Percentiles rank a stretch among this genome's conserved stretches.
Evolutionary conservation across 2,329 filamentous ascomycete genomes (phyloP).

Genomic region (Aspergillus transmontanensis): DNA sequence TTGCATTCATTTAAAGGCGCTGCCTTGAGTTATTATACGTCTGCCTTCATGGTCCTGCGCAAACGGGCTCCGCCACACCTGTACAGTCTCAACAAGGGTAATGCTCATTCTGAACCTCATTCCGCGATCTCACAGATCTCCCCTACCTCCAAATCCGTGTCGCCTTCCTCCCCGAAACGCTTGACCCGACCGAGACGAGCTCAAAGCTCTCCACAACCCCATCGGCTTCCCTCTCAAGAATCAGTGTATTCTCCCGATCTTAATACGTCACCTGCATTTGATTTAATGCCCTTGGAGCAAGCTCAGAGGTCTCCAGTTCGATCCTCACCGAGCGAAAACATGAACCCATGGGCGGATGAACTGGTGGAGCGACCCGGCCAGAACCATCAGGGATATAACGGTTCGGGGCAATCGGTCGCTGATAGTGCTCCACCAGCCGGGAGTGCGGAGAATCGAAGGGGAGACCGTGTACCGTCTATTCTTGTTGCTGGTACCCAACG

Average conservation of each 20-base stretch:
- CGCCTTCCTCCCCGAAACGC: constrained; percentile 30
- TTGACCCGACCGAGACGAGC: constrained; percentile 30
- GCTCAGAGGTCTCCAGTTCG: constrained; percentile 39
- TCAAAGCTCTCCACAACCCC: constrained; percentile 31
- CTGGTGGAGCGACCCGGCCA: constrained; percentile 25
- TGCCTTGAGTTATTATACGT: constrained; percentile 12
- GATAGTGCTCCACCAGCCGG: constrained; percentile 7
- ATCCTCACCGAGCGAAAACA: constrained; percentile 28
- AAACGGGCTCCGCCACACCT: constrained; percentile 42
- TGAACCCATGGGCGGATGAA: constrained; percentile 37
- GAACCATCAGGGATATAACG: constrained; percentile 11
- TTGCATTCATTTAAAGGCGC: background rate
- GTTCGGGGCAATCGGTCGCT: constrained; percentile 9
- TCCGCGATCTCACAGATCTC: constrained; percentile 42
- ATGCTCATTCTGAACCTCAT: constrained; percentile 31
- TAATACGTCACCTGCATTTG: constrained; percentile 41
- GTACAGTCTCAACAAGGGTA: constrained; percentile 34
- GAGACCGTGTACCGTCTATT: constrained; percentile 24
- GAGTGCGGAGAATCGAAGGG: constrained; percentile 11
- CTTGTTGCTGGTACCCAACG: constrained; percentile 26
- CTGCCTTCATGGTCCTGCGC: constrained; percentile 42
- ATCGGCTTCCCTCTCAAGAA: constrained; percentile 30
- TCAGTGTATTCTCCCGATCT: constrained; percentile 42
- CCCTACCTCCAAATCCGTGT: constrained; percentile 30
- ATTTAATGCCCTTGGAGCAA: constrained; percentile 41